Conservation (phyloP, 2,329 filamentous ascomycete genomes). For the Curvularia lunata region DNA sequence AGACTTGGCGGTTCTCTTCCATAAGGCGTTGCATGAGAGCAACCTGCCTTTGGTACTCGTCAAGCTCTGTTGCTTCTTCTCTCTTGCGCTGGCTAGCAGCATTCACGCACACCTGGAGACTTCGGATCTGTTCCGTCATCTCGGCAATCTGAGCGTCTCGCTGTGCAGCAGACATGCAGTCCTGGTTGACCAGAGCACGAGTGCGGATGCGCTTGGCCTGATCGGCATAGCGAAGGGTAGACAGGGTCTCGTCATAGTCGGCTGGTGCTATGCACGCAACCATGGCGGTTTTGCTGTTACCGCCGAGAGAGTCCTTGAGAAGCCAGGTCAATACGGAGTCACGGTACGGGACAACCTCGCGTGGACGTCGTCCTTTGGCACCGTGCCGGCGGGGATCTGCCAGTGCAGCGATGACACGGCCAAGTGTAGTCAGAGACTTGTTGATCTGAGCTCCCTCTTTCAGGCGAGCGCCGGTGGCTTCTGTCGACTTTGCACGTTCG, state of each 20-base stretch:
- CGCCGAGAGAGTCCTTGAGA: slow-evolving; percentile 91
- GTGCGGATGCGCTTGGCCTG: slow-evolving; percentile 98
- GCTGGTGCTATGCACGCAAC: slow-evolving; percentile 95
- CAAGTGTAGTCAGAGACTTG: slow-evolving; percentile 94
- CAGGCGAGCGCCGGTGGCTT: slow-evolving; percentile 88
- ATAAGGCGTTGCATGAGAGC: slow-evolving; percentile 90
- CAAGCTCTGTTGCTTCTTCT: slow-evolving; percentile 82
- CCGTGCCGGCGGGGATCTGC: slow-evolving; percentile 67
- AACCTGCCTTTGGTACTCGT: slow-evolving; percentile 94
- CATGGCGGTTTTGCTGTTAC: slow-evolving; percentile 99
- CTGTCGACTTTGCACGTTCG: slow-evolving; percentile 92
- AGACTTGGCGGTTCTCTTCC: slow-evolving; percentile 90
- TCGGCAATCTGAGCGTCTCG: slow-evolving; percentile 91
- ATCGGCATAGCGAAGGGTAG: slow-evolving; percentile 94
- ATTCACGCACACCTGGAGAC: slow-evolving; percentile 76
- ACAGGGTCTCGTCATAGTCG: slow-evolving; percentile 97
- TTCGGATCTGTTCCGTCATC: slow-evolving; percentile 94
- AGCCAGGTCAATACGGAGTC: slow-evolving; percentile 87
- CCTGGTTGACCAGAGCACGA: slow-evolving; percentile 92
- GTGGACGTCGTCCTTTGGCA: slow-evolving; percentile 48
- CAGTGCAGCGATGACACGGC: slow-evolving; percentile 92
- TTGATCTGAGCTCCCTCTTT: slow-evolving; percentile 98
- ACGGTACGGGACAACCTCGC: slow-evolving; percentile 85
- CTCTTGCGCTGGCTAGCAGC: slow-evolving; percentile 69
- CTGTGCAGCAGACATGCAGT: slow-evolving; percentile 88